Evolutionary conservation across 2,329 filamentous ascomycete species (phyloP).

Genomic region (Didymella lethalis): DNA sequence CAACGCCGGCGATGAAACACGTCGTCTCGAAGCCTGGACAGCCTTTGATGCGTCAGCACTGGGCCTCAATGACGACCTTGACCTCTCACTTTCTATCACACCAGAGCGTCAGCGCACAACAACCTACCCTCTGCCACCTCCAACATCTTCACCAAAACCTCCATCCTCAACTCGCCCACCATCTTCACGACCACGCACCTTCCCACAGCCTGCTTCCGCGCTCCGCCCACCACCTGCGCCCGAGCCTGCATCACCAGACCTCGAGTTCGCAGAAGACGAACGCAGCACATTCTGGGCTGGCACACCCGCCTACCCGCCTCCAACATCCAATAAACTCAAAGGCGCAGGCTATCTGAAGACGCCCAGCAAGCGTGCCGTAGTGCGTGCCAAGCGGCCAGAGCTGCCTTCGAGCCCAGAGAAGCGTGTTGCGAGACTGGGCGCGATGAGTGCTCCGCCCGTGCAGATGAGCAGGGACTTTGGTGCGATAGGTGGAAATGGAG

Average conservation of each 20-base stretch:
- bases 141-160: constrained; percentile 20
- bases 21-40: constrained; percentile 49
- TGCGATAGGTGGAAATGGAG: constrained; percentile 15
- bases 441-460: constrained; percentile 44
- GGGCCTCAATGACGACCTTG: constrained; percentile 36
- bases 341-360: constrained; percentile 56
- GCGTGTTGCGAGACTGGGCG: constrained; percentile 19
- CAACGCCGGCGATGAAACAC: constrained; percentile 39
- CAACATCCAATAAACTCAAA: constrained; percentile 23
- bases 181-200: constrained; percentile 1
- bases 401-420: constrained; percentile 40
- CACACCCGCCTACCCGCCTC: constrained; percentile 33
- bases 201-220: constrained; percentile 4
- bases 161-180: constrained; percentile 11
- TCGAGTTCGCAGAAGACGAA: constrained; percentile 17
- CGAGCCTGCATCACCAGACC: constrained; percentile 15
- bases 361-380: constrained; percentile 53
- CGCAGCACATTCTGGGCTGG: constrained; percentile 38
- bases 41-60: constrained; percentile 48
- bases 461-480: constrained; percentile 6
- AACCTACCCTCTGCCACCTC: neutral
- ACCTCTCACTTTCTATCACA: constrained; percentile 41
- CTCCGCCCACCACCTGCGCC: constrained; percentile 11
- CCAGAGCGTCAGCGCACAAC: constrained; percentile 30
- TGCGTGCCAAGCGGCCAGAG: constrained; percentile 44